Base-by-base conservation (phyloP, 768 basidiomycete species). In the Thelephora ganbajun region DNA sequence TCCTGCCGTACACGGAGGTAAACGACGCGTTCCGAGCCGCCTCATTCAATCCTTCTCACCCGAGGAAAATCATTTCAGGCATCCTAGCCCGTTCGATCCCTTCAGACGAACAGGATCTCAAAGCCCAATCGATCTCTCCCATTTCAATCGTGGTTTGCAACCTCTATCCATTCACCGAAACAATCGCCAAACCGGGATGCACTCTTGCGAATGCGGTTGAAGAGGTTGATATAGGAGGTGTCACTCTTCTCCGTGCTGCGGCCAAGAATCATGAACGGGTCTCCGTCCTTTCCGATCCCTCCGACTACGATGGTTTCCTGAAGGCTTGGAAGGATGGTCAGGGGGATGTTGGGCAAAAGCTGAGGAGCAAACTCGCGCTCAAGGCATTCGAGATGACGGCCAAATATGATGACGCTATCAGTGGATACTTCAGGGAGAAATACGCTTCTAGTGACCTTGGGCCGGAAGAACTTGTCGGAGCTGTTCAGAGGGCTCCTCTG, bases 131-230 rank as follows among this genome's bases (percentile, higher is more conserved):
- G 50, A 98, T 99, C 64, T 77, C 86, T 5, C 87, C 88, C 52
- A 97, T 98, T 67, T 81, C 85, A 48, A 84, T 99, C 69, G 94
- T 99, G 49, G 92, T 96, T 51, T 99, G 96, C 79, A 99, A 99
- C 63, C 79, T 99, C 46, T 98, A 99, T 70, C 96, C 96, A 0
- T 99, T 99, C 69, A 79, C 86, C 30, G 77, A 80, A 18, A 96
- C 93, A 43, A 87, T 94, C 61, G 76, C 93, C 0, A 78, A 82
- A 56, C 87, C 91, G 0, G 77, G 77, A 53, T 93, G 92, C 66
- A 92, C 89, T 11, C 77, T 97, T 50, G 79, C 88, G 2, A 83
- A 84, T 43, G 94, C 94, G 5, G 83, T 98, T 50, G 96, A 99
- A 63, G 96, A 99, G 65, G 85, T 99, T 55, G 96, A 99, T 66